Conservation (phyloP, 352 stramenopile genomes). For the Phytophthora cactorum region DNA sequence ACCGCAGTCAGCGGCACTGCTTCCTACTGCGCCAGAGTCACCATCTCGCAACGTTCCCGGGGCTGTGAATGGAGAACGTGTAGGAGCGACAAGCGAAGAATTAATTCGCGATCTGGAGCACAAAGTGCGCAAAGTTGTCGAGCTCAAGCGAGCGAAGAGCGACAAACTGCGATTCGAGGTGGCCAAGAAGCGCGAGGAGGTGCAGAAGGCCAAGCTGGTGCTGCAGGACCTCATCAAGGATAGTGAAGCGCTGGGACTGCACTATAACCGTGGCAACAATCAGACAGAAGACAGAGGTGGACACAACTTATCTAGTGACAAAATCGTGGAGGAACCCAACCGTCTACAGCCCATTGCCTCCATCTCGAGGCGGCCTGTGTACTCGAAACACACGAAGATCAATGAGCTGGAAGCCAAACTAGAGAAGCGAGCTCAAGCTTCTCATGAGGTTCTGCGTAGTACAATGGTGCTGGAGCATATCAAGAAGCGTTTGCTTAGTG, state of each 20-base stretch:
- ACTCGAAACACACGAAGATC: conserved; percentile 89
- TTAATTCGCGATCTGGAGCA: conserved; percentile 77
- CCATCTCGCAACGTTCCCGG: background rate
- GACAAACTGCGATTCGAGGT: conserved; percentile 76
- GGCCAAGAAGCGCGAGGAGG: conserved; percentile 71
- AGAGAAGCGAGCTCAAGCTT: conserved; percentile 62
- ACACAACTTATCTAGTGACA: background rate
- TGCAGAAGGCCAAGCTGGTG: conserved; percentile 64
- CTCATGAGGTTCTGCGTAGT: conserved; percentile 62
- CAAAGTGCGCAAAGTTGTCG: conserved; percentile 83
- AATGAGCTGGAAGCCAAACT: conserved; percentile 71
- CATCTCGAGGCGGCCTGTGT: conserved; percentile 78
- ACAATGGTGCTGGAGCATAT: conserved; percentile 84
- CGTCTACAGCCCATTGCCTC: conserved; percentile 75
- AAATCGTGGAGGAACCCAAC: conserved; percentile 54
- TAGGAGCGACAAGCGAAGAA: conserved; percentile 71
- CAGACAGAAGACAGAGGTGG: conserved; percentile 26
- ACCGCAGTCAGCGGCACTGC: conserved; percentile 46
- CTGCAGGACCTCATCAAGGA: conserved; percentile 84
- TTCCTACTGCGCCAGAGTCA: conserved; percentile 23
- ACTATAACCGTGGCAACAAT: conserved; percentile 46
- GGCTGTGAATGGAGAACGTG: conserved; percentile 44
- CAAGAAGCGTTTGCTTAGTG: conserved; percentile 69
- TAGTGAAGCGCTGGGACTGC: conserved; percentile 68
- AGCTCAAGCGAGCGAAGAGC: conserved; percentile 78